These are phyloP conservation scores for Hypoxylon sp. DNA, from an alignment of 2,329 filamentous ascomycete genomes.

Conservation along the genomic window DNA sequence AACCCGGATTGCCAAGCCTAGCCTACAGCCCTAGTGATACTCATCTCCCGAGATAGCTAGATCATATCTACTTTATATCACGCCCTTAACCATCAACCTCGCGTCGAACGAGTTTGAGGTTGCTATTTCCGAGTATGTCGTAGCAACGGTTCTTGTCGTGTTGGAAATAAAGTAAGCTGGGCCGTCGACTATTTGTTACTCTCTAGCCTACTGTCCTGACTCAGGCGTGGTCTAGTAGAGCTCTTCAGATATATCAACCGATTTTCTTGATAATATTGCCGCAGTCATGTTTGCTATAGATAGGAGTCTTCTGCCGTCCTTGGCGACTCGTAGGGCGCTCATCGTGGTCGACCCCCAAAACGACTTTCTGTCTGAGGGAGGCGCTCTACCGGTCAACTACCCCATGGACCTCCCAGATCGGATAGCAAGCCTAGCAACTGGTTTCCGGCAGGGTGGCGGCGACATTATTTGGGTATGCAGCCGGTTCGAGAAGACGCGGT, in stretches of 20 bases:
- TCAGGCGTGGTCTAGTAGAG: conserved; percentile 21
- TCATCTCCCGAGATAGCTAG: conserved; percentile 38
- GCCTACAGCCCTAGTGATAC: conserved; percentile 37
- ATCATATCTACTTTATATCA: conserved; percentile 38
- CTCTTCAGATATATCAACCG: conserved; percentile 22
- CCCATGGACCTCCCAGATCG: conserved; percentile 77
- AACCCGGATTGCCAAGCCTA: conserved; percentile 38
- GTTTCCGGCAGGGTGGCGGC: conserved; percentile 79
- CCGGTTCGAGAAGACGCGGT: conserved; percentile 75
- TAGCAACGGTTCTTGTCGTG: conserved; percentile 23
- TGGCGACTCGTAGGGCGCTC: conserved; percentile 77
- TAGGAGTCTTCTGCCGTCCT: conserved; percentile 67
- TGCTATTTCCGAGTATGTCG: conserved; percentile 37
- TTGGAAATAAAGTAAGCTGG: conserved; percentile 31
- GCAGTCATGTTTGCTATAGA: conserved; percentile 70
- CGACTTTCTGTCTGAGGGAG: conserved; percentile 81
- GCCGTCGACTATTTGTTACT: conserved; percentile 5
- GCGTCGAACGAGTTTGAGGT: conserved; percentile 23
- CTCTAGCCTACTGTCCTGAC: conserved; percentile 21
- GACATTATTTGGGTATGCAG: conserved; percentile 89
- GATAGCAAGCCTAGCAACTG: conserved; percentile 75
- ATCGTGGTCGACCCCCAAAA: conserved; percentile 91
- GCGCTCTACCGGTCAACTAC: conserved; percentile 76
- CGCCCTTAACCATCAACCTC: conserved; percentile 28
- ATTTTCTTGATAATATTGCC: conserved; percentile 21